Evolutionary conservation across 192 early-diverging fungal species (phyloP).

Genomic region (Backusella parvicylindrica): DNA sequence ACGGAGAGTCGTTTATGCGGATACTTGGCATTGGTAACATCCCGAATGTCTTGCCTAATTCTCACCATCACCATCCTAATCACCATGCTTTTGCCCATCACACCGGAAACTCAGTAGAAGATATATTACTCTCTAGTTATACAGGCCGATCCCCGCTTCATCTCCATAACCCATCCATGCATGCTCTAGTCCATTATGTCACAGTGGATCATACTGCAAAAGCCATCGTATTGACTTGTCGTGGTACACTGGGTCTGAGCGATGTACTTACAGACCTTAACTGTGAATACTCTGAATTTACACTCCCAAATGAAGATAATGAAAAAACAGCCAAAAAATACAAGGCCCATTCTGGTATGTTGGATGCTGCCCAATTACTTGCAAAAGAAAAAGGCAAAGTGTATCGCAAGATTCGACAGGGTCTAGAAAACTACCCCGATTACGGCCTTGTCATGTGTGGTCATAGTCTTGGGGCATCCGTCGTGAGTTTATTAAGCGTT

Average conservation of each 20-base stretch:
- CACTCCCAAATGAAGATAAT: slow-evolving; percentile 30
- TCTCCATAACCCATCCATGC: slow-evolving; percentile 53
- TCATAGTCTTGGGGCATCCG: slow-evolving; percentile 86
- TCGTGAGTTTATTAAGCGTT: slow-evolving; percentile 77
- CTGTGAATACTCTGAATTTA: slow-evolving; percentile 65
- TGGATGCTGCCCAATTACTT: slow-evolving; percentile 70
- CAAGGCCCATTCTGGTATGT: slow-evolving; percentile 84
- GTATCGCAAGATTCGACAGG: slow-evolving; percentile 64
- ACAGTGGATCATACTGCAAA: slow-evolving; percentile 78
- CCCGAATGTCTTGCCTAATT: slow-evolving; percentile 33
- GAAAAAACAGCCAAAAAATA: slow-evolving; percentile 30
- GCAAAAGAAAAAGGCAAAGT: slow-evolving; percentile 65
- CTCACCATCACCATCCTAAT: slow-evolving; percentile 20
- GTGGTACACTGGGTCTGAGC: slow-evolving; percentile 83
- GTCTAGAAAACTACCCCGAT: slow-evolving; percentile 66
- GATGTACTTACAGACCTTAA: slow-evolving; percentile 87
- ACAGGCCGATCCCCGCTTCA: slow-evolving; percentile 41
- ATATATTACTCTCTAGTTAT: slow-evolving; percentile 69
- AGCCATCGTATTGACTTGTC: slow-evolving; percentile 77
- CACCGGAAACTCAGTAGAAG: slow-evolving; percentile 67
- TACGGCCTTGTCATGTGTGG: slow-evolving; percentile 86
- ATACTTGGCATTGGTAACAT: slow-evolving; percentile 60
- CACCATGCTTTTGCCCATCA: slow-evolving; percentile 71
- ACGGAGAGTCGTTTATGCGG: slow-evolving; percentile 72
- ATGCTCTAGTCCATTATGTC: slow-evolving; percentile 77